Evolutionary conservation across 2,329 filamentous ascomycete genomes (phyloP).

Genomic region (Phyllosticta citrichinensis): DNA sequence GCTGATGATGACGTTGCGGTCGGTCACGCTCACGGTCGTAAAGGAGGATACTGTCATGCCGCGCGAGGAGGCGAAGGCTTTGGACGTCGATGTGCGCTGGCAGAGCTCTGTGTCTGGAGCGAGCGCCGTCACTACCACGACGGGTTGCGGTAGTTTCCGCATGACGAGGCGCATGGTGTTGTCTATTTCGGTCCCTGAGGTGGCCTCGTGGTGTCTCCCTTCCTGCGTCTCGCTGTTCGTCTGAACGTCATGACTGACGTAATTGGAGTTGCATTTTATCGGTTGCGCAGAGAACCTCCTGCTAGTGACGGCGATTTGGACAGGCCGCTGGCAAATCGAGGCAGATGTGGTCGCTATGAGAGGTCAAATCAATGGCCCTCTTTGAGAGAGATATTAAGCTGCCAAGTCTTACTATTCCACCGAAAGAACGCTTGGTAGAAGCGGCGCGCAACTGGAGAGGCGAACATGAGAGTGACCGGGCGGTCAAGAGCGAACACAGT

Average conservation of each 20-base stretch:
- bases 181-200: neutral
- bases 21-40: constrained; percentile 44
- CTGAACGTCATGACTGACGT: neutral
- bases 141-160: constrained; percentile 34
- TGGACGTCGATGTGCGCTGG: constrained; percentile 11
- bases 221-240: neutral
- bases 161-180: neutral
- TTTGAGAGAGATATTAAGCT: neutral
- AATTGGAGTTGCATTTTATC: neutral
- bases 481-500: neutral
- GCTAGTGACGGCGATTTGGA: neutral
- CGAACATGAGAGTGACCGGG: neutral
- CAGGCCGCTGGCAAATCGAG: neutral
- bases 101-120: constrained; percentile 13
- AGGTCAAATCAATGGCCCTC: neutral
- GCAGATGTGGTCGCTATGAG: neutral
- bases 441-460: constrained; percentile 18
- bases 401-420: constrained; percentile 24
- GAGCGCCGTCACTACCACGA: constrained; percentile 42
- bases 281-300: neutral
- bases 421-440: constrained; percentile 37
- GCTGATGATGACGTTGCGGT: constrained; percentile 46
- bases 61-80: constrained; percentile 14
- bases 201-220: neutral
- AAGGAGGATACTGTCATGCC: constrained; percentile 54